These are phyloP conservation scores for Trichoderma sp. DNA, from an alignment of 2,329 filamentous ascomycete genomes.

Conservation along the genomic window DNA sequence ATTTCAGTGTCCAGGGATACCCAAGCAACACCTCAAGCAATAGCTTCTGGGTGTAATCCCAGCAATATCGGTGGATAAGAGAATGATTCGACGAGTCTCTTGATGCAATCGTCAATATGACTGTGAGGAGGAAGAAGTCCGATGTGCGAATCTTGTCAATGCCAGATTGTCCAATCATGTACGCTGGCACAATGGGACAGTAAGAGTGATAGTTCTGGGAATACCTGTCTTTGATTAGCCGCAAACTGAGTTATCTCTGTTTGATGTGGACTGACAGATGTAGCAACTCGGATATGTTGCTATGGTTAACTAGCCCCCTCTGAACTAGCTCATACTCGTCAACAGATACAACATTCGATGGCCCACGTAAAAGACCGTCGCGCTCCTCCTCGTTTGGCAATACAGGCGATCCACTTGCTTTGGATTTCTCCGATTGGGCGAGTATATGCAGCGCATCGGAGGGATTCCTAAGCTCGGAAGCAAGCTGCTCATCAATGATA, in stretches of 20 bases:
- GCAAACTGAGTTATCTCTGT: too few relatives aligned
- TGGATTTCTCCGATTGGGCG: not conserved
- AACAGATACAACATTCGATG: not conserved
- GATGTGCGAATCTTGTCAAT: not conserved
- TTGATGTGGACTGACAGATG: not conserved
- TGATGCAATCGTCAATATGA: not conserved
- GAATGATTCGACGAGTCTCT: not conserved
- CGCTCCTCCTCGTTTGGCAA: not conserved
- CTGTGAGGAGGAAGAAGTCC: slow-evolving; percentile 1
- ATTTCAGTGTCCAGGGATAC: not conserved
- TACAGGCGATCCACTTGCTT: not conserved
- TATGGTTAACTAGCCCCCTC: not conserved
- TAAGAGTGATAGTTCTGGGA: slow-evolving; percentile 1
- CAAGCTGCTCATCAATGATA: not conserved
- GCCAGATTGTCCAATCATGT: not conserved
- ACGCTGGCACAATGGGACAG: not conserved
- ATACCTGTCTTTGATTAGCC: not conserved
- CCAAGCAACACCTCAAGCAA: not conserved
- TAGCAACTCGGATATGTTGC: not conserved
- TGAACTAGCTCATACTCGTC: not conserved
- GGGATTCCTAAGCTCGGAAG: not conserved
- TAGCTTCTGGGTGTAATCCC: not conserved
- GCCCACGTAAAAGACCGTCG: not conserved
- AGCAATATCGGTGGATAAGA: not conserved
- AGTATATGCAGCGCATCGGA: slow-evolving; percentile 10